Evolutionary conservation across 805 yeast species (phyloP), one percentile per base, ranked within the genome.

Genomic region (Starmerella lactis-condensi): DNA sequence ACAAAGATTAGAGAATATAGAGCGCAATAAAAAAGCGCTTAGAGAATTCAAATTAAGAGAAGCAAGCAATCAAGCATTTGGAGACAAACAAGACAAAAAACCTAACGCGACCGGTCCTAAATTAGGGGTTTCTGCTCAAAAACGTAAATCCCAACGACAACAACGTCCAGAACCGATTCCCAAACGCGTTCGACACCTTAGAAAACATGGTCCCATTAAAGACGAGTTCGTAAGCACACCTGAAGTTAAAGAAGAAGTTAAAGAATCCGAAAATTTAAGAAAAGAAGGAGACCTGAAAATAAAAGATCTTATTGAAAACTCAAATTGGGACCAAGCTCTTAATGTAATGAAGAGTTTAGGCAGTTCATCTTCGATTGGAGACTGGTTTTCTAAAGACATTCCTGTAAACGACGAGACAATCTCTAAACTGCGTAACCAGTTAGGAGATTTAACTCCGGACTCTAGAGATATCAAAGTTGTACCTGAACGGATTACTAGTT

Each of bases 1-100:
- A 23, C 45, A 48, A 37, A 31, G 58, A 17, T 43, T 33, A 26
- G 53, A 46, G 22, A 53, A 53, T 48, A 89, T 85, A 37, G 77
- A 71, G 40, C 62, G 96, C 30, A 89, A 85, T 53, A 70, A 72
- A 50, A 77, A 71, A 41, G 63, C 83, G 16, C 58, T 85, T 31
- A 62, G 68, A 42, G 69, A 74, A 41, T 61, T 85, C 40, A 75
- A 81, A 40, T 58, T 85, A 13, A 72, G 69, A 30, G 54, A 67
- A 9, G 52, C 75, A 3, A 61, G 74, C 1, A 52, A 56, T 20
- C 69, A 69, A 2, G 65, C 75, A 30, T 53, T 62, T 17, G 54
- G 55, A 10, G 75, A 68, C 31, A 50, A 63, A 34, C 41, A 47
- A 48, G 32, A 37, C 22, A 37, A 36, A 22, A 36, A 38, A 18